These are phyloP conservation scores for Limonium bicolor DNA, from an alignment of 148 eudicot species.

Conservation along the genomic window DNA sequence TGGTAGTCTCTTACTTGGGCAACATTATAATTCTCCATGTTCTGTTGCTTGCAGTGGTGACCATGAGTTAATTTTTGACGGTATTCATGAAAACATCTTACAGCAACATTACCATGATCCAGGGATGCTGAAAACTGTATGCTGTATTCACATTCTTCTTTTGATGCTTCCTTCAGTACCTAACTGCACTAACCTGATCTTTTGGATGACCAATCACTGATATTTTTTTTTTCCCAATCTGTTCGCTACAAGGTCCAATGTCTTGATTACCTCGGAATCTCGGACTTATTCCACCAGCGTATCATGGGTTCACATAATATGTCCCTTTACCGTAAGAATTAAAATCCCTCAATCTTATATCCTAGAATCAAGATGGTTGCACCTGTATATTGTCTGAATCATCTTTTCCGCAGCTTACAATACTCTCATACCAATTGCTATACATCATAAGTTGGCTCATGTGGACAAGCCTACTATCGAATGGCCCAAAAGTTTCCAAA, in stretches of 20 bases:
- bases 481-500: constrained; percentile 96
- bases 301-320: constrained; percentile 71
- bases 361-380: neutral
- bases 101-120: constrained; percentile 85
- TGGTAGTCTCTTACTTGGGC: too few species aligned
- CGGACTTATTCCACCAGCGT: constrained; percentile 62
- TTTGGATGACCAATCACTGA: neutral
- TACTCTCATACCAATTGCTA: constrained; percentile 40
- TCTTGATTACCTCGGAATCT: constrained; percentile 50
- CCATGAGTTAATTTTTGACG: constrained; percentile 70
- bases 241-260: constrained; percentile 52
- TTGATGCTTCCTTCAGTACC: neutral
- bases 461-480: constrained; percentile 68
- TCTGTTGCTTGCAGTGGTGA: constrained; percentile 81
- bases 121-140: constrained; percentile 77
- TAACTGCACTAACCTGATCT: neutral
- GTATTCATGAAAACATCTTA: constrained; percentile 82
- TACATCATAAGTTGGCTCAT: constrained; percentile 63
- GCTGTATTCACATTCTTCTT: constrained; percentile 10
- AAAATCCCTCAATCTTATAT: neutral
- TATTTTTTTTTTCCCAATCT: neutral
- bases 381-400: constrained; percentile 4
- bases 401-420: constrained; percentile 48
- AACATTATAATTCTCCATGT: too few species aligned
- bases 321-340: constrained; percentile 62